Percentiles rank a stretch among this genome's conserved stretches.
phyloP scores from a whole-genome alignment of 805 yeast species.

The Kregervanrija fluxuum region DNA sequence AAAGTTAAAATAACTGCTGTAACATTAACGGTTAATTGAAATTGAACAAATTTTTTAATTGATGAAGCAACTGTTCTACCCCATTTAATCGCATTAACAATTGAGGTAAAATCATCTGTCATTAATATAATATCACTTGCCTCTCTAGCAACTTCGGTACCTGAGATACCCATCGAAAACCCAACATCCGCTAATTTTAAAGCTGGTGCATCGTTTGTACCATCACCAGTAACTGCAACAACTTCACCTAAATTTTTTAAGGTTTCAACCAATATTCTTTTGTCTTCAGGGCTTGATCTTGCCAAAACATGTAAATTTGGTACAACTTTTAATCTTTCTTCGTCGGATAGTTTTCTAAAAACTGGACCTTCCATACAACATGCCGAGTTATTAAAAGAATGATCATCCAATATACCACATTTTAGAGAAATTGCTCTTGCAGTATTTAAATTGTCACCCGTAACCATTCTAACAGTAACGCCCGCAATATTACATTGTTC shows the following conservation, averaged over 20 bases:
- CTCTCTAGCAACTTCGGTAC: constrained; percentile 98
- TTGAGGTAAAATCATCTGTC: constrained; percentile 90
- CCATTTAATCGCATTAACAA: constrained; percentile 97
- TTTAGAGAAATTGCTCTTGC: constrained; percentile 86
- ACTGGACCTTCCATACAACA: constrained; percentile 90
- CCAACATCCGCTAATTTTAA: constrained; percentile 96
- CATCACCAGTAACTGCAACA: constrained; percentile 99
- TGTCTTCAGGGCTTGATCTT: constrained; percentile 94
- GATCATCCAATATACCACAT: constrained; percentile 68
- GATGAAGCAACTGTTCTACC: constrained; percentile 95
- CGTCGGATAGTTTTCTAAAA: constrained; percentile 60
- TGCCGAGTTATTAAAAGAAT: constrained; percentile 42
- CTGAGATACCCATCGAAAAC: constrained; percentile 96
- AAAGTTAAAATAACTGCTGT: constrained; percentile 95
- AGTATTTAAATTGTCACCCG: constrained; percentile 91
- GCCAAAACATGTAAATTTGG: constrained; percentile 82
- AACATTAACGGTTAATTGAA: constrained; percentile 91
- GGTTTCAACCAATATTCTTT: constrained; percentile 76
- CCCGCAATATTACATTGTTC: constrained; percentile 83
- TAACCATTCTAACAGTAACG: constrained; percentile 93
- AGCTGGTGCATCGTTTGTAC: constrained; percentile 98
- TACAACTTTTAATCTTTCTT: constrained; percentile 51
- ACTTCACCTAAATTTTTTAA: constrained; percentile 79
- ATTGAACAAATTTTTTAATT: constrained; percentile 91
- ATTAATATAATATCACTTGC: constrained; percentile 97